A percentile compares a stretch with the other conserved stretches of the same genome.
Conservation (phyloP, 257 asterid genomes). For the Coffea eugenioides region DNA sequence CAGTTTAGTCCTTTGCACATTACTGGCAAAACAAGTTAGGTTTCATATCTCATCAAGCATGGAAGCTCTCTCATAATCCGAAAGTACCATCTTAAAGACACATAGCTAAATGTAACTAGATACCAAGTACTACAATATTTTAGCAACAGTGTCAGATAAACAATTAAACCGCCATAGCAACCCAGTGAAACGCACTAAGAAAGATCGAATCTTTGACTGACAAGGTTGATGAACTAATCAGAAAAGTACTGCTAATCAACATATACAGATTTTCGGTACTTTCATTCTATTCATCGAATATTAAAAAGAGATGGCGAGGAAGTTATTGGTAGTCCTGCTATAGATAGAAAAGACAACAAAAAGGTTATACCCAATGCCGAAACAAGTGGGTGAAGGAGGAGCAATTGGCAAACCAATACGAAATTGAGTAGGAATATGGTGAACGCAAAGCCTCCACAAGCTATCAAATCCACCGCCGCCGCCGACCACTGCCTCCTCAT, state of each 20-base stretch:
- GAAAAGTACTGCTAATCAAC: not conserved
- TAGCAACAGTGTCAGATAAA: not conserved
- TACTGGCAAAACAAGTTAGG: not conserved
- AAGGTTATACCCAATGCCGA: constrained; percentile 52
- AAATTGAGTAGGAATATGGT: constrained; percentile 56
- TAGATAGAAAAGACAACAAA: not conserved
- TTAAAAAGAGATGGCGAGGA: not conserved
- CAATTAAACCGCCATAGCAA: not conserved
- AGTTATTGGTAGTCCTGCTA: not conserved
- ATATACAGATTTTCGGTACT: not conserved
- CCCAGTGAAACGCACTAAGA: not conserved
- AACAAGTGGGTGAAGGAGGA: constrained; percentile 80
- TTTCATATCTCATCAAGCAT: too few relatives aligned
- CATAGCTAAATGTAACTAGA: not conserved
- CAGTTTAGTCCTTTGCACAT: not conserved
- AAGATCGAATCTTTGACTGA: not conserved
- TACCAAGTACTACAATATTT: too few relatives aligned
- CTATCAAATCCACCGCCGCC: constrained; percentile 41
- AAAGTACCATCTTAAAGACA: not conserved
- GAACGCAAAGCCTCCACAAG: constrained; percentile 56
- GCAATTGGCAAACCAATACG: constrained; percentile 64
- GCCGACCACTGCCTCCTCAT: constrained; percentile 39
- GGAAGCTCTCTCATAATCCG: not conserved
- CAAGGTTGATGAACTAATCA: not conserved
- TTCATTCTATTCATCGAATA: not conserved